Base-by-base conservation (phyloP, 257 asterid species). In the Sherardia arvensis region DNA sequence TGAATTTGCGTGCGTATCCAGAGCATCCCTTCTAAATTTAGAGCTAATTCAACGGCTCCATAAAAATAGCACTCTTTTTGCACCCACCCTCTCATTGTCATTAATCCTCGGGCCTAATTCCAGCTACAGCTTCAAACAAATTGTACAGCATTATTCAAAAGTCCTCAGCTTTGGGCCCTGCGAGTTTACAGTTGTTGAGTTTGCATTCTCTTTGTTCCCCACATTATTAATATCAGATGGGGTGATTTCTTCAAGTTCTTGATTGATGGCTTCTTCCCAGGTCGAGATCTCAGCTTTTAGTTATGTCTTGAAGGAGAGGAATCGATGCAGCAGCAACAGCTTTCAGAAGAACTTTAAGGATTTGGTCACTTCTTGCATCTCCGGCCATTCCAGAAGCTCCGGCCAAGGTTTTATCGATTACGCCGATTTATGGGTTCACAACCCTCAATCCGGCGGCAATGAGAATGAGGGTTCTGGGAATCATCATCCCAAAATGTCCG, bases 241-340 rank as follows among this genome's bases (percentile, higher is more conserved):
- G 56, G 26, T 49, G 56, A 49, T 49, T 43, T 43, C 51, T 43
- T 43, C 51, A 8, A 21, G 56, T 56, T 22, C 57, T 22, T 53
- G 59, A 7, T 53, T 26, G 23, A 78, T 78, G 83, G 76, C 78
- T 1, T 74, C 83, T 66, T 75, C 83, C 25, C 80, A 78, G 68
- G 78, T 78, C 27, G 76, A 72, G 53, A 69, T 72, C 64, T 69
- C 80, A 7, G 69, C 78, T 3, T 72, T 71, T 62, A 69, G 66
- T 4, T 69, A 65, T 66, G 71, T 62, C 27, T 32, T 72, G 36
- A 77, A 73, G 68, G 69, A 74, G 27, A 67, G 67, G 26, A 69
- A 69, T 45, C 64, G 71, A 23, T 29, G 27, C 23, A 66, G 27
- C 23, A 66, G 76, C 20, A 58, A 62, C 61, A 33, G 69, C 54